phyloP scores from a whole-genome alignment of 306 rosid genomes.

The Argentina anserina region DNA sequence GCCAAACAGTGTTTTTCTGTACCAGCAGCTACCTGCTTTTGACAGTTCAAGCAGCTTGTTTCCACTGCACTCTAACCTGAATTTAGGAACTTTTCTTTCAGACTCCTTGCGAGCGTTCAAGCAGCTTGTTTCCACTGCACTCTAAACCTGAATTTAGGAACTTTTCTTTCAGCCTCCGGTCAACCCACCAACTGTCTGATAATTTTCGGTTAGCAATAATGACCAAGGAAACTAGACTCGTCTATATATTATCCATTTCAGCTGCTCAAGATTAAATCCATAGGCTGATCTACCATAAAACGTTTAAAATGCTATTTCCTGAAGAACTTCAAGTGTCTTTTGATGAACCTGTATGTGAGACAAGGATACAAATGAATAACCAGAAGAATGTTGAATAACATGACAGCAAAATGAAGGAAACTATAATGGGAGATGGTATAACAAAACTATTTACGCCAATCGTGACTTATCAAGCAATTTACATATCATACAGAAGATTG shows the following conservation, averaged over 20 bases:
- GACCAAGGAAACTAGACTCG: background rate
- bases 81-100: background rate
- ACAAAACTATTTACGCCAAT: background rate
- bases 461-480: background rate
- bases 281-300: background rate
- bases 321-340: conserved; percentile 79
- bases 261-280: background rate
- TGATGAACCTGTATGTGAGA: conserved; percentile 68
- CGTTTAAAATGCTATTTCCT: conserved; percentile 72
- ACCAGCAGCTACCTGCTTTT: background rate
- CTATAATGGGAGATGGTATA: background rate
- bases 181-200: background rate
- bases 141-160: background rate
- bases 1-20: background rate
- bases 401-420: conserved; percentile 10
- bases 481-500: background rate
- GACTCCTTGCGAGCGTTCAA: no score
- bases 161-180: background rate
- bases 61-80: background rate
- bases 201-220: background rate
- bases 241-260: background rate
- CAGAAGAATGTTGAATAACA: background rate
- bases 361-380: conserved; percentile 23
- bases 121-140: background rate
- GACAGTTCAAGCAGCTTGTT: background rate